A percentile compares a stretch with the other conserved stretches of the same genome.
Conservation (phyloP, 208 protist genomes). For the Trypanosoma boissoni region DNA sequence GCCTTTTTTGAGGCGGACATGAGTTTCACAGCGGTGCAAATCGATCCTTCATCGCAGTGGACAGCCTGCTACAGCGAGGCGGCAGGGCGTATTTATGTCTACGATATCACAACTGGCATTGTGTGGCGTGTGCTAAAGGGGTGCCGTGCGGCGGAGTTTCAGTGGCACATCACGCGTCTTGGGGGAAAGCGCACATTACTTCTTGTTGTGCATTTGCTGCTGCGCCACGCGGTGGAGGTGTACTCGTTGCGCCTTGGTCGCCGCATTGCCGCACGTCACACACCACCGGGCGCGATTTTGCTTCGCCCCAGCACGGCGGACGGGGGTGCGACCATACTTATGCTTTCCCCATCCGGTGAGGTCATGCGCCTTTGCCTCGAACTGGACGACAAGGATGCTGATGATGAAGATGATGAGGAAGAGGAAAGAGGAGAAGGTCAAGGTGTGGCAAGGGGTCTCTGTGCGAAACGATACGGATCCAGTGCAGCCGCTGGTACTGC, state of each 20-base stretch:
- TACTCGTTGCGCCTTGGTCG: constrained; percentile 51
- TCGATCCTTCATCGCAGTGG: constrained; percentile 73
- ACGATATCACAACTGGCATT: constrained; percentile 42
- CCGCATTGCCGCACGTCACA: constrained; percentile 57
- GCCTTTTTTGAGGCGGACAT: constrained; percentile 56
- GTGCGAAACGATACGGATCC: no score
- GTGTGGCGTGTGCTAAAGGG: constrained; percentile 65
- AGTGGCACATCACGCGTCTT: constrained; percentile 48
- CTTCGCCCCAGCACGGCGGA: constrained; percentile 28
- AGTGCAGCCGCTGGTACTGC: no score
- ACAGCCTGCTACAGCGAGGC: constrained; percentile 45
- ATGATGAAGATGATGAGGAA: neutral
- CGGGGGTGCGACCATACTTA: constrained; percentile 7
- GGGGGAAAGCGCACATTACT: constrained; percentile 39
- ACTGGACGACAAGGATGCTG: constrained; percentile 9
- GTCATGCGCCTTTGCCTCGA: constrained; percentile 20
- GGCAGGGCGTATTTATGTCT: constrained; percentile 67
- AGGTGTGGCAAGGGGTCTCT: no score
- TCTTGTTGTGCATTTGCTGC: constrained; percentile 68
- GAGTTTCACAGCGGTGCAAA: constrained; percentile 37
- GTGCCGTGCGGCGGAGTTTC: constrained; percentile 64
- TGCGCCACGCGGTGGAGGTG: constrained; percentile 67
- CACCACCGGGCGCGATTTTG: constrained; percentile 50
- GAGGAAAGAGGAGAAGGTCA: no score
- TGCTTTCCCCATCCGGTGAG: constrained; percentile 23